phyloP scores from a whole-genome alignment of 345 rosid genomes.

The Noccaea caerulescens region DNA sequence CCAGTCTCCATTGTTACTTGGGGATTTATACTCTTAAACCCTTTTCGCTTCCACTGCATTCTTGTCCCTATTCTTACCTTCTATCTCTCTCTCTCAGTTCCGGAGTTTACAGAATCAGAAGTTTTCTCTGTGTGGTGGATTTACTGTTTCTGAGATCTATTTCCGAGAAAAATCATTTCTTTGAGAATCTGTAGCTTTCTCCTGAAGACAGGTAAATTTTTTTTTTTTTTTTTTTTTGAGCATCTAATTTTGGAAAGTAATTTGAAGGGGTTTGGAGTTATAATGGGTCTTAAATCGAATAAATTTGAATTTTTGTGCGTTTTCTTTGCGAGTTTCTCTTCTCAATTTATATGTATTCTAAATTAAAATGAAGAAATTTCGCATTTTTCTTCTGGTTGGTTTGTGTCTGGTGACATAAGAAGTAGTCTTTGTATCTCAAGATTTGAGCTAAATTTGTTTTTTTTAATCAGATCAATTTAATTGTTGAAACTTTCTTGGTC shows the following conservation, averaged over 20 bases:
- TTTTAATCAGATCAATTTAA: not conserved
- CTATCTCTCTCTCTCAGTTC: conserved; percentile 2
- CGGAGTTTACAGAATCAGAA: conserved; percentile 34
- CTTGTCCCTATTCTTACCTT: conserved; percentile 29
- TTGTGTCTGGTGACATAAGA: conserved; percentile 4
- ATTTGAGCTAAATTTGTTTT: conserved; percentile 28
- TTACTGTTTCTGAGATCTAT: conserved; percentile 31
- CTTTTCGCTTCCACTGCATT: conserved; percentile 23
- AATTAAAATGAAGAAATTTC: conserved; percentile 2
- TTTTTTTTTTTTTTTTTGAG: not conserved
- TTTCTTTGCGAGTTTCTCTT: not conserved
- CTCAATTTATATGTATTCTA: not conserved
- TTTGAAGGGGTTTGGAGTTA: conserved; percentile 4
- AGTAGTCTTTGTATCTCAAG: conserved; percentile 29
- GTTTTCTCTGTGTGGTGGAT: conserved; percentile 22
- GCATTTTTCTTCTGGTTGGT: not conserved
- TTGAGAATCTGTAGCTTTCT: conserved; percentile 28
- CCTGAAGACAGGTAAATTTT: not conserved
- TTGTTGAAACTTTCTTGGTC: conserved; percentile 1
- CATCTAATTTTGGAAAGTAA: conserved; percentile 35
- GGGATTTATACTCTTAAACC: conserved; percentile 26
- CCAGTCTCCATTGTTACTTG: conserved; percentile 23
- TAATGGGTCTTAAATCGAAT: conserved; percentile 6
- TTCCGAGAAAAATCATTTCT: not conserved
- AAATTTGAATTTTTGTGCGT: not conserved